Conservation (phyloP, 176 grass and related monocot genomes). For the maize (Zea mays) region DNA sequence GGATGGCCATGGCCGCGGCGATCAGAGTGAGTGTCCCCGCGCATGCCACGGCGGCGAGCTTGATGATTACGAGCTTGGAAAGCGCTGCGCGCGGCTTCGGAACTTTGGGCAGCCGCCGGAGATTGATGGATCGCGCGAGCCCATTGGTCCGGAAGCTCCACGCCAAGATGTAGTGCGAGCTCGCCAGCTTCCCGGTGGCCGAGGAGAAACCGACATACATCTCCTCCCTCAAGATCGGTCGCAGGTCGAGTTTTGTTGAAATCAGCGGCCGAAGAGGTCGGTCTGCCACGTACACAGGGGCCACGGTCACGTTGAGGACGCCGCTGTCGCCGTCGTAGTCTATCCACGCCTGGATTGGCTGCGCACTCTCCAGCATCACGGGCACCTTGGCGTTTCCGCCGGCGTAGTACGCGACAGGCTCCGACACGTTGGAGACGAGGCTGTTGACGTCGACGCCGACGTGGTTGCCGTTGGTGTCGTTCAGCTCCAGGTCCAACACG, state of each 20-base stretch:
- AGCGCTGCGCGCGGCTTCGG: not conserved
- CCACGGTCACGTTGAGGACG: slow-evolving; percentile 35
- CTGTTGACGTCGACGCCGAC: slow-evolving; percentile 47
- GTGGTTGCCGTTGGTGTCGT: slow-evolving; percentile 41
- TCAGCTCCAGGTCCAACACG: not conserved
- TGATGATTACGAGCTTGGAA: not conserved
- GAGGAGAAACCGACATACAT: slow-evolving; percentile 10
- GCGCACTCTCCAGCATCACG: slow-evolving; percentile 5
- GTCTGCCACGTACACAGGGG: slow-evolving; percentile 7
- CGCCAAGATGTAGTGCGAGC: slow-evolving; percentile 10
- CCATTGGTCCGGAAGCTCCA: slow-evolving; percentile 10
- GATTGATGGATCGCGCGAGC: not conserved
- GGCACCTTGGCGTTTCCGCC: not conserved
- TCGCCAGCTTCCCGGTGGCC: not conserved
- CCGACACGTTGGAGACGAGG: slow-evolving; percentile 16
- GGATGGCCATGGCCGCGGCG: not conserved
- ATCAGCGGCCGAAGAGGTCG: slow-evolving; percentile 29
- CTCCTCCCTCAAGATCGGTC: not conserved
- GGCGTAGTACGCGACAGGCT: slow-evolving; percentile 13
- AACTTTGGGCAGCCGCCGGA: not conserved
- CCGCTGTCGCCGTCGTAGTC: slow-evolving; percentile 32
- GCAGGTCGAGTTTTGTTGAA: not conserved
- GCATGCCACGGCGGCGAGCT: not conserved
- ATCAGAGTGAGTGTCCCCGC: not conserved
- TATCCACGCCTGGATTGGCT: slow-evolving; percentile 38